Percentiles rank a stretch among this genome's conserved stretches.
Conservation (phyloP, 1,284 basidiomycete species). For the Leccinum fallax region DNA sequence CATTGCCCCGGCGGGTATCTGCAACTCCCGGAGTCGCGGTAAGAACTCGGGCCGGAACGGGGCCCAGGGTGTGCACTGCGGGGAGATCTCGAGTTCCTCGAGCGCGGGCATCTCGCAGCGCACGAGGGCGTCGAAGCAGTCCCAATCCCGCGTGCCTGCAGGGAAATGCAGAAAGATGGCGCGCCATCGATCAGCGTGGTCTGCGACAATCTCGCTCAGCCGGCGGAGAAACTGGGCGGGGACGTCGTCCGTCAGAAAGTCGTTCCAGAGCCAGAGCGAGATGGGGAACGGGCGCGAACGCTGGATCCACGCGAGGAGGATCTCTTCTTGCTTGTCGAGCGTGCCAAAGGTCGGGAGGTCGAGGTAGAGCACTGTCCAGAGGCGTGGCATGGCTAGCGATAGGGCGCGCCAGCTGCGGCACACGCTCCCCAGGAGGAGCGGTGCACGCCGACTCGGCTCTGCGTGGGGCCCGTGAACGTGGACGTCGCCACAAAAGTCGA, state of each 20-base stretch:
- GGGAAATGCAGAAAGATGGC: conserved; percentile 35
- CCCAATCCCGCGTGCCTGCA: conserved; percentile 31
- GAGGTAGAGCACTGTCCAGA: conserved; percentile 36
- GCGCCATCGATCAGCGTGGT: conserved; percentile 33
- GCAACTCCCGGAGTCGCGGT: conserved; percentile 27
- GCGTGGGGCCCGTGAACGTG: conserved; percentile 31
- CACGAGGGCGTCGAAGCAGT: conserved; percentile 27
- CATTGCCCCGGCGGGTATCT: conserved; percentile 34
- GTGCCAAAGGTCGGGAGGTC: conserved; percentile 29
- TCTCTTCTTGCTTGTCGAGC: conserved; percentile 27
- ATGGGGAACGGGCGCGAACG: conserved; percentile 30
- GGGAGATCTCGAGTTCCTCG: conserved; percentile 36
- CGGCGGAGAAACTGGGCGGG: conserved; percentile 28
- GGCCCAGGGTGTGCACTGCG: conserved; percentile 35
- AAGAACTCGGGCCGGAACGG: conserved; percentile 32
- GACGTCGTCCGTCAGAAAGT: conserved; percentile 36
- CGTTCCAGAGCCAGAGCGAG: conserved; percentile 34
- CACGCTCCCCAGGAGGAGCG: conserved; percentile 30
- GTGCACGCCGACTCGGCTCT: conserved; percentile 32
- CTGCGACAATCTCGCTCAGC: conserved; percentile 19
- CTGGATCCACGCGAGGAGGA: conserved; percentile 30
- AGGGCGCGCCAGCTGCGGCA: conserved; percentile 33
- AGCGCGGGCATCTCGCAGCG: conserved; percentile 27
- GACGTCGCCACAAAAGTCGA: conserved; percentile 35
- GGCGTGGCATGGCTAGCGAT: conserved; percentile 32